Percentiles rank a stretch among this genome's conserved stretches.
Conservation (phyloP, 164 flowering plant species). For the Vitis cinerea region DNA sequence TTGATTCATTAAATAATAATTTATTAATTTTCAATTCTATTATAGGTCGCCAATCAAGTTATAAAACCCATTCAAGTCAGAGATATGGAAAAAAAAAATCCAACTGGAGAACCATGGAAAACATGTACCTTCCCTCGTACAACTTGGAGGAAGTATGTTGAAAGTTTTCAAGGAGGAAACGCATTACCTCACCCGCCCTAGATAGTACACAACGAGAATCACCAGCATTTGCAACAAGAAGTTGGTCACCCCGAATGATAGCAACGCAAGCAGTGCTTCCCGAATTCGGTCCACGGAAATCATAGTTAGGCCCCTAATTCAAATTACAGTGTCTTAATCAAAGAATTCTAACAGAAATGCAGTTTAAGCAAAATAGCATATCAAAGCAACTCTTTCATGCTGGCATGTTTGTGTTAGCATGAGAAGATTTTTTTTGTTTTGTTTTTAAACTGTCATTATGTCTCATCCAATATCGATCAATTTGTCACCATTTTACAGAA, state of each 20-base stretch:
- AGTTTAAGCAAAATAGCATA: neutral
- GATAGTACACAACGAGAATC: slow-evolving; percentile 98
- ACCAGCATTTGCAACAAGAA: slow-evolving; percentile 97
- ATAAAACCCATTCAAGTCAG: too few relatives aligned
- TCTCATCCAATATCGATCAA: too few relatives aligned
- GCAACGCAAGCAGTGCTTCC: slow-evolving; percentile 99
- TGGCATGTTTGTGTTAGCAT: too few relatives aligned
- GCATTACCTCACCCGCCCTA: slow-evolving; percentile 91
- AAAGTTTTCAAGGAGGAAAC: neutral
- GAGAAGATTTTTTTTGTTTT: too few relatives aligned
- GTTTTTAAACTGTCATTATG: too few relatives aligned
- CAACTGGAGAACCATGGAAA: neutral
- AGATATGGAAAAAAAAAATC: slow-evolving; percentile 6
- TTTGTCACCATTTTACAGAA: too few relatives aligned
- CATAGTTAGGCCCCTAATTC: slow-evolving; percentile 90
- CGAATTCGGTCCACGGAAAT: slow-evolving; percentile 90
- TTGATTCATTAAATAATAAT: too few relatives aligned
- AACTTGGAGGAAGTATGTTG: neutral
- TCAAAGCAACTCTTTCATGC: neutral
- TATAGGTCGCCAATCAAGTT: too few relatives aligned
- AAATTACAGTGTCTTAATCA: neutral
- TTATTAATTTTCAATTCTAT: too few relatives aligned
- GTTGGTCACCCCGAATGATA: slow-evolving; percentile 65
- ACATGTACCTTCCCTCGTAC: neutral
- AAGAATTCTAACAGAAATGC: too few relatives aligned